These are phyloP conservation scores for Pseudognaphalium luteoalbum DNA, from an alignment of 129 eudicot genomes.

Conservation along the genomic window DNA sequence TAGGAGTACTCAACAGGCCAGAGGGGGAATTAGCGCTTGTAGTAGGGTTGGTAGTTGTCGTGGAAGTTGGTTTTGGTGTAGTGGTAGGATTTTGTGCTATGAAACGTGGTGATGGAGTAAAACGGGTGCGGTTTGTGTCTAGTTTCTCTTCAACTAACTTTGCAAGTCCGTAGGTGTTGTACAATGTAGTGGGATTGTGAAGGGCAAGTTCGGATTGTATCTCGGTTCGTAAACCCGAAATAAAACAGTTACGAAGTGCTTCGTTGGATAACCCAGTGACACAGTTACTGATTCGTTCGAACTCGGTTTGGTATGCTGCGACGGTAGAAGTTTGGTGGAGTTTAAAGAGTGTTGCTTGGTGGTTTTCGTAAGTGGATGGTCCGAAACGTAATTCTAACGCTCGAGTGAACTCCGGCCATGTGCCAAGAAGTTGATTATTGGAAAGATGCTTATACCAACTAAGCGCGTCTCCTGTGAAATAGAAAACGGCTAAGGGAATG, in stretches of 20 bases:
- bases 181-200: background rate
- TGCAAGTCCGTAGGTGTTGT: background rate
- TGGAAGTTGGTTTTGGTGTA: background rate
- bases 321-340: background rate
- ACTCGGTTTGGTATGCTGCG: background rate
- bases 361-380: too few relatives aligned
- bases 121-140: background rate
- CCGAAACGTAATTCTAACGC: too few relatives aligned
- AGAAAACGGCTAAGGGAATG: too few relatives aligned
- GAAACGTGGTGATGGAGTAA: too few relatives aligned
- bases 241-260: background rate
- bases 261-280: background rate
- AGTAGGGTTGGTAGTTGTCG: background rate
- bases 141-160: background rate
- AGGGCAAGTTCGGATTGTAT: background rate
- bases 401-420: too few relatives aligned
- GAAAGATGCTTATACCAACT: too few relatives aligned
- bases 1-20: background rate
- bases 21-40: background rate
- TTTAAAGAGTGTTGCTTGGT: background rate
- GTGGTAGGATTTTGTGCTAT: background rate
- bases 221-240: background rate
- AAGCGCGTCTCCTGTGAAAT: too few relatives aligned
- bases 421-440: too few relatives aligned
- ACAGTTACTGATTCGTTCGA: background rate